Conservation (phyloP, 768 basidiomycete genomes). For the Trametes sanguinea region DNA sequence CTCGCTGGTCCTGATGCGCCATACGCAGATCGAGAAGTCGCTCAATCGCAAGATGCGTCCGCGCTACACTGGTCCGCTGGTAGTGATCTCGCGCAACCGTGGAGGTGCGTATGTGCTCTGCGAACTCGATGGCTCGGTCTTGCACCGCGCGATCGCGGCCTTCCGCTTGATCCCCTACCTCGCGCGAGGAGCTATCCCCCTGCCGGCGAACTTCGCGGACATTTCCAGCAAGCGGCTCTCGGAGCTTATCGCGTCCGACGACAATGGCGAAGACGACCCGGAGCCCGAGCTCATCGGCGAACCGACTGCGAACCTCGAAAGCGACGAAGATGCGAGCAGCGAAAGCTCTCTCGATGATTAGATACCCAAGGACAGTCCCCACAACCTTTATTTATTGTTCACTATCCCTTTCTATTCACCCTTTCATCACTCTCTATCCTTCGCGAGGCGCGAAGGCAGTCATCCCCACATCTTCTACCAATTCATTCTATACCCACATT, state of each 20-base stretch:
- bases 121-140: constrained; percentile 28
- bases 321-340: too few species aligned
- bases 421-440: too few species aligned
- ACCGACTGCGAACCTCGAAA: too few species aligned
- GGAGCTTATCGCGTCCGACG: not conserved
- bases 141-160: constrained; percentile 11
- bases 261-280: not conserved
- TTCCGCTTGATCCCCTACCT: constrained; percentile 30
- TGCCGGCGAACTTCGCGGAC: not conserved
- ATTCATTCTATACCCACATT: not conserved
- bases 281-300: not conserved
- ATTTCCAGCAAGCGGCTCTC: not conserved
- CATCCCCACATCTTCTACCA: too few species aligned
- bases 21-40: constrained; percentile 27
- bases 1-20: constrained; percentile 28
- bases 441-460: too few species aligned
- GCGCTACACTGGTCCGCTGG: constrained; percentile 25
- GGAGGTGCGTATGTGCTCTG: constrained; percentile 23
- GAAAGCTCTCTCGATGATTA: too few species aligned
- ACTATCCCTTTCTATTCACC: too few species aligned
- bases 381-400: too few species aligned
- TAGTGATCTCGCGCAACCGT: constrained; percentile 20
- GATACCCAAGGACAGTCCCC: too few species aligned
- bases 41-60: constrained; percentile 28
- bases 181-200: not conserved